Evolutionary conservation across 73 alveolate species (phyloP), one percentile per base, ranked within the genome.

Genomic region (Diophrys appendiculata): DNA sequence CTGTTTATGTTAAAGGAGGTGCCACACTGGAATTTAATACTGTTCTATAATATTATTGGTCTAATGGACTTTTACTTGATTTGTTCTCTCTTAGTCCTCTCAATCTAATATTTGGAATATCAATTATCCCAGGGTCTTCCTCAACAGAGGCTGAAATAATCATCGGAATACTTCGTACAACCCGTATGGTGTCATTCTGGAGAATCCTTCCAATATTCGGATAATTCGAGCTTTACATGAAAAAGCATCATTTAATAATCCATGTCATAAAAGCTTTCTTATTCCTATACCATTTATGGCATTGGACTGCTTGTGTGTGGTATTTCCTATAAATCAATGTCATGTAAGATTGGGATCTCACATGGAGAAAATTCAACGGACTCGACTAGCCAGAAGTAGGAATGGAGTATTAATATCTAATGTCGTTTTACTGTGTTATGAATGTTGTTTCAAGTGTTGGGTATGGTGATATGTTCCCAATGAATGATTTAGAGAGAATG

Each of bases 261-360:
- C 29, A 73, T 2, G 29, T 85, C 1, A 33, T 79, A 0, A 89
- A 80, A 70, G 69, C 90, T 0, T 23, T 68, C 0, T 35, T 89
- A 28, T 70, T 84, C 35, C 54, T 77, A 0, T 77, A 25, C 60
- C 11, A 85, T 34, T 68, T 89, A 8, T 70, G 88, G 81, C 96
- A 85, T 35, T 89, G 88, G 88, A 33, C 81, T 0, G 67, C 89
- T 26, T 89, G 96, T 71, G 26, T 54, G 23, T 89, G 93, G 93
- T 73, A 67, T 68, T 89, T 67, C 69, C 32, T 81, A 0, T 73
- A 77, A 31, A 25, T 33, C 33, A 32, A 73, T 24, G 56, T 52
- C 25, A 88, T 84, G 5, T 52, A 60, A 23, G 86, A 60, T 8
- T 29, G 26, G 29, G 76, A 52, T 29, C 11, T 3, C 33, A 55